Evolutionary conservation across 129 eudicot genomes (phyloP).

Genomic region (Flaveria bidentis): DNA sequence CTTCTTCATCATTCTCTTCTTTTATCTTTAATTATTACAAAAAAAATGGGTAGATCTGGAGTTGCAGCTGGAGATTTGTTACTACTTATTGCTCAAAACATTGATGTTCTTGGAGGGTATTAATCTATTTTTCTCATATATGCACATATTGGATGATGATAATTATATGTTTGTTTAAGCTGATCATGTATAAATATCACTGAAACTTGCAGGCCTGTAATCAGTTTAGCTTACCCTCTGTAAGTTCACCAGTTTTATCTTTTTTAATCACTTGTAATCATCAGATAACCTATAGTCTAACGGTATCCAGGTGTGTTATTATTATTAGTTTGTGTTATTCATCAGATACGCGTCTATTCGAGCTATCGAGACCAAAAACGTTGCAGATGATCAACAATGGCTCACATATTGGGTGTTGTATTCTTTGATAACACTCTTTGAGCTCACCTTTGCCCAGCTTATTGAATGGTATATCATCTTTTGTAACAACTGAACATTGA

Average conservation of each 20-base stretch:
- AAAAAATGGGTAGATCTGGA: constrained; percentile 46
- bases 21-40: neutral
- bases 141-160: neutral
- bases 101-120: constrained; percentile 92
- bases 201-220: constrained; percentile 76
- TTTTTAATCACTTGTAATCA: neutral
- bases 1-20: neutral
- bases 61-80: constrained; percentile 63
- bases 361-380: constrained; percentile 89
- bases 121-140: neutral
- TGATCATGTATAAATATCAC: constrained; percentile 25
- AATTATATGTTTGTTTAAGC: neutral
- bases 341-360: constrained; percentile 82
- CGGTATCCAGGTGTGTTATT: too few species aligned
- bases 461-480: constrained; percentile 63
- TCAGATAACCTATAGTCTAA: too few species aligned
- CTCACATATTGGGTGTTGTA: constrained; percentile 96
- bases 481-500: neutral
- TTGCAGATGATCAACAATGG: constrained; percentile 88
- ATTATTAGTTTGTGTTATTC: neutral
- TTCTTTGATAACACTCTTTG: constrained; percentile 89
- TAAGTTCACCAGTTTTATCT: constrained; percentile 40
- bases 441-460: constrained; percentile 76
- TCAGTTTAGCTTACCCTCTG: constrained; percentile 88
- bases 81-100: constrained; percentile 59